Conservation (phyloP, 2,329 filamentous ascomycete genomes). For the Cytospora piceicola region DNA sequence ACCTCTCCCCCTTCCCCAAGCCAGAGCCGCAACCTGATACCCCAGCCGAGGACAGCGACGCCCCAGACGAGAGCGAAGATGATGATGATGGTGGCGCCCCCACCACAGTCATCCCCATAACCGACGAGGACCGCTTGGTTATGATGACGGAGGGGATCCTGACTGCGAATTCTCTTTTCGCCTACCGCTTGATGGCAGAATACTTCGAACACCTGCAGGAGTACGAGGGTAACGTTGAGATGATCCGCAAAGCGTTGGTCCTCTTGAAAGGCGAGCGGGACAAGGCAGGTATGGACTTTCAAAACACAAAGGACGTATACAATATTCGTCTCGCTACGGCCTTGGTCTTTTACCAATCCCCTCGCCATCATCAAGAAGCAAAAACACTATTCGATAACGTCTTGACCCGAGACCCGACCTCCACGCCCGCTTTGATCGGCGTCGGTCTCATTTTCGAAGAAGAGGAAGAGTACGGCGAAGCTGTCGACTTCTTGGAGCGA, state of each 20-base stretch:
- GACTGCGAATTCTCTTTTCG: constrained; percentile 72
- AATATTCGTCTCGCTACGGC: constrained; percentile 83
- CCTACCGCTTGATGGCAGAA: constrained; percentile 80
- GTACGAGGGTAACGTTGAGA: constrained; percentile 78
- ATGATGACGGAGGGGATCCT: constrained; percentile 78
- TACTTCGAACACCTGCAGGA: constrained; percentile 87
- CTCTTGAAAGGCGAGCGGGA: constrained; percentile 62
- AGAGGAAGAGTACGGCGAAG: constrained; percentile 83
- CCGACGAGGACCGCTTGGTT: constrained; percentile 77
- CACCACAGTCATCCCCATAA: constrained; percentile 61
- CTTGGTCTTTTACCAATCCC: constrained; percentile 86
- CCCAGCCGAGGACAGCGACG: constrained; percentile 41
- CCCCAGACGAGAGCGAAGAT: constrained; percentile 60
- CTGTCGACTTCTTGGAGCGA: constrained; percentile 77
- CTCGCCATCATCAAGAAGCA: constrained; percentile 86
- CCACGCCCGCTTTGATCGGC: constrained; percentile 82
- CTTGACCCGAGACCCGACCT: constrained; percentile 73
- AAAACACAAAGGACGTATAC: constrained; percentile 73
- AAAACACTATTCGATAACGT: constrained; percentile 84
- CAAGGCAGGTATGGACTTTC: constrained; percentile 70
- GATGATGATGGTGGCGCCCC: constrained; percentile 61
- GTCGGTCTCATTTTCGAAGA: constrained; percentile 92
- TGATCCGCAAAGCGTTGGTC: constrained; percentile 73
- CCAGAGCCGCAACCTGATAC: constrained; percentile 34
- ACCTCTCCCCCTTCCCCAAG: constrained; percentile 78